A percentile compares a stretch with the other conserved stretches of the same genome.
Evolutionary conservation across 2,329 filamentous ascomycete species (phyloP).

Genomic region (Beauveria varroae): DNA sequence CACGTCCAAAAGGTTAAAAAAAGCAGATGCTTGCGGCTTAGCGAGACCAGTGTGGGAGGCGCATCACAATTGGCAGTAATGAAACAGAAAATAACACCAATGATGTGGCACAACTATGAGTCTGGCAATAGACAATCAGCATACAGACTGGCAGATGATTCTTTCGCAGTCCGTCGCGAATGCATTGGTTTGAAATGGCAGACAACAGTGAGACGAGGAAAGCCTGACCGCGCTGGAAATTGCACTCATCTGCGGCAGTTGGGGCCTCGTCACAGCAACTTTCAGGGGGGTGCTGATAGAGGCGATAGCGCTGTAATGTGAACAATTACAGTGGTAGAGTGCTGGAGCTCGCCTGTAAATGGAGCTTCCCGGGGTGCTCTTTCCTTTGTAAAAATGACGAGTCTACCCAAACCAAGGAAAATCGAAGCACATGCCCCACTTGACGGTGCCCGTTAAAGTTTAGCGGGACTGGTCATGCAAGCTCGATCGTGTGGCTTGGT

Average conservation of each 20-base stretch:
- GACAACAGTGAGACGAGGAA: background rate
- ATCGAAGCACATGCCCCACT: background rate
- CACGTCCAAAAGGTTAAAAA: background rate
- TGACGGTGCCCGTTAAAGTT: background rate
- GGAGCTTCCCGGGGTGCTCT: background rate
- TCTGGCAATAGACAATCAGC: too few relatives aligned
- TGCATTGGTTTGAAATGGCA: background rate
- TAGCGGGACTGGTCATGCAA: background rate
- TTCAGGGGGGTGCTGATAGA: too few relatives aligned
- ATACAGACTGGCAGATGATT: too few relatives aligned
- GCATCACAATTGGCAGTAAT: too few relatives aligned
- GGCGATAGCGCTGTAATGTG: background rate
- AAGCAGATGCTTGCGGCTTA: background rate
- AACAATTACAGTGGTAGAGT: background rate
- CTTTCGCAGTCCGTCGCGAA: background rate
- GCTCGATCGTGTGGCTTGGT: slow-evolving; percentile 7
- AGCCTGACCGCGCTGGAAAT: background rate
- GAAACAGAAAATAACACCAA: too few relatives aligned
- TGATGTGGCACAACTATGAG: too few relatives aligned
- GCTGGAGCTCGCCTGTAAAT: background rate
- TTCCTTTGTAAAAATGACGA: background rate
- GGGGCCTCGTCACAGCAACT: too few relatives aligned
- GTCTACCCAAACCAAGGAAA: slow-evolving; percentile 1
- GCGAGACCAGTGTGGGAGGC: too few relatives aligned
- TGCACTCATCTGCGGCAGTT: background rate